Percentiles rank a stretch among this genome's conserved stretches.
phyloP scores from a whole-genome alignment of 2,329 filamentous ascomycete genomes.

The Scopulariopsis brevicaulis region DNA sequence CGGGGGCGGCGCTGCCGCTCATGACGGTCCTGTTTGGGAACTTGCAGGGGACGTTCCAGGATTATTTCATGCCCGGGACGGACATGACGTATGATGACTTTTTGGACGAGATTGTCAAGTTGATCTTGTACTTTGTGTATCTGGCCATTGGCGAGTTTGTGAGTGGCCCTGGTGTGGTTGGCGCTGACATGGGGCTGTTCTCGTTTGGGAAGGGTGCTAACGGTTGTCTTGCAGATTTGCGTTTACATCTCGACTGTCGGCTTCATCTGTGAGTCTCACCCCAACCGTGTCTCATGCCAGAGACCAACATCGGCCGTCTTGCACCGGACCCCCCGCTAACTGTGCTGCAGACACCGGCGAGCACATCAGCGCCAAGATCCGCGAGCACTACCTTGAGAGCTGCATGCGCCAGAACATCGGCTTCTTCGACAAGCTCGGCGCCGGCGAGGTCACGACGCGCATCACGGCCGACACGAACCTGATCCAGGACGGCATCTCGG shows the following conservation, averaged over 20 bases:
- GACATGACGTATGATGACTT: conserved; percentile 43
- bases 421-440: conserved; percentile 86
- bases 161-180: neutral
- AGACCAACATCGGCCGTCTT: neutral
- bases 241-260: conserved; percentile 75
- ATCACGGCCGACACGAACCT: conserved; percentile 92
- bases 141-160: conserved; percentile 72
- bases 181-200: neutral
- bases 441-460: conserved; percentile 86
- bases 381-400: conserved; percentile 72
- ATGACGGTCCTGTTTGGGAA: conserved; percentile 78
- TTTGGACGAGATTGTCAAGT: conserved; percentile 42
- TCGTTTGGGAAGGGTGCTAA: neutral
- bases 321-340: neutral
- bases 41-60: conserved; percentile 60
- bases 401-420: conserved; percentile 83
- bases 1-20: conserved; percentile 63
- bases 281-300: neutral
- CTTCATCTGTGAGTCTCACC: conserved; percentile 54
- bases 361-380: conserved; percentile 66
- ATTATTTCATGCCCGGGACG: conserved; percentile 37
- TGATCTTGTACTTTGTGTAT: conserved; percentile 78
- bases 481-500: conserved; percentile 86
- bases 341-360: conserved; percentile 51
- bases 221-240: conserved; percentile 1